Percentiles rank a stretch among this genome's conserved stretches.
phyloP scores from a whole-genome alignment of 164 flowering plant species.

The Kalanchoe fedtschenkoi region DNA sequence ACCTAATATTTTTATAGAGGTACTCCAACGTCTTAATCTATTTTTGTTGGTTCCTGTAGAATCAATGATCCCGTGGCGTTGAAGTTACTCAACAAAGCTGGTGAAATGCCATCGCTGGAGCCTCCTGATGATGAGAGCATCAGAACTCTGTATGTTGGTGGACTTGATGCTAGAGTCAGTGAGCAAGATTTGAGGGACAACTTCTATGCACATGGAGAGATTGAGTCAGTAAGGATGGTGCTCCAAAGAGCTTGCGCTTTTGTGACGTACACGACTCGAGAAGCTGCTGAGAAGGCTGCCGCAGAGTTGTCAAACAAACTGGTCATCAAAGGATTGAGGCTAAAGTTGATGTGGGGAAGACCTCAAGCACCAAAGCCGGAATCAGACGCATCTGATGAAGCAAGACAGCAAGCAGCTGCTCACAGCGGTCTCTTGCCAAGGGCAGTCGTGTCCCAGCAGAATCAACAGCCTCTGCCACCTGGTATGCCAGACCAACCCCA shows the following conservation, averaged over 20 bases:
- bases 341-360: slow-evolving; percentile 89
- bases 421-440: slow-evolving; percentile 83
- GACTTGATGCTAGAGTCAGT: slow-evolving; percentile 62
- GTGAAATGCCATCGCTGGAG: slow-evolving; percentile 79
- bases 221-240: slow-evolving; percentile 73
- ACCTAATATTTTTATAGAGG: neutral
- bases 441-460: slow-evolving; percentile 78
- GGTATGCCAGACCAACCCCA: slow-evolving; percentile 51
- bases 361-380: slow-evolving; percentile 83
- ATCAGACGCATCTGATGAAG: slow-evolving; percentile 40
- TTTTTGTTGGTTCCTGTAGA: slow-evolving; percentile 25
- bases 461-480: slow-evolving; percentile 40
- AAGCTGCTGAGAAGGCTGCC: slow-evolving; percentile 93
- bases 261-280: slow-evolving; percentile 88
- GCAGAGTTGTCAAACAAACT: slow-evolving; percentile 88
- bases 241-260: slow-evolving; percentile 80
- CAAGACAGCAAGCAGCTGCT: slow-evolving; percentile 50
- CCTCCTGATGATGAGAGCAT: slow-evolving; percentile 90
- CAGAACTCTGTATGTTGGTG: slow-evolving; percentile 90
- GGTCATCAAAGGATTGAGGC: slow-evolving; percentile 71
- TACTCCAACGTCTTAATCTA: neutral
- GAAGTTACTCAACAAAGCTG: slow-evolving; percentile 89
- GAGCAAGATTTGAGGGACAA: slow-evolving; percentile 88
- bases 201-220: slow-evolving; percentile 90
- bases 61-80: slow-evolving; percentile 92